Percentiles rank a stretch among this genome's conserved stretches.
Conservation (phyloP, 2,329 filamentous ascomycete species). For the Scedosporium dehoogii region DNA sequence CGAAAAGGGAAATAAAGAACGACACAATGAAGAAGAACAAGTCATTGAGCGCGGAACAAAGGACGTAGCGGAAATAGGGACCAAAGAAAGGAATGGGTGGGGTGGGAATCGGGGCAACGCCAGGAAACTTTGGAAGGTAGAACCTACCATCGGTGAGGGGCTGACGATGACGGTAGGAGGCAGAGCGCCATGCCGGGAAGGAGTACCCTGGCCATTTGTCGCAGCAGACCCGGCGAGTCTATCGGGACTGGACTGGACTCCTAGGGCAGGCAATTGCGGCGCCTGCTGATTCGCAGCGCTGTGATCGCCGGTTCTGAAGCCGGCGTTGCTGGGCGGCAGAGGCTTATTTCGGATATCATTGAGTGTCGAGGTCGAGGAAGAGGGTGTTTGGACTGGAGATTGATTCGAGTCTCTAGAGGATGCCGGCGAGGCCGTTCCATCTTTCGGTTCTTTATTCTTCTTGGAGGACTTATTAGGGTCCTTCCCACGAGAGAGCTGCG, state of each 20-base stretch:
- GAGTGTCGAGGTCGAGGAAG: slow-evolving; percentile 79
- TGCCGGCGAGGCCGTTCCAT: slow-evolving; percentile 71
- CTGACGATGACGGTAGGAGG: slow-evolving; percentile 90
- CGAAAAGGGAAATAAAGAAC: slow-evolving; percentile 1
- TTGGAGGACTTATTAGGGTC: slow-evolving; percentile 73
- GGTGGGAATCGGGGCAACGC: neutral
- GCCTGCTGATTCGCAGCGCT: slow-evolving; percentile 26
- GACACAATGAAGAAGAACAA: neutral
- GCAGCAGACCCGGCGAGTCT: slow-evolving; percentile 31
- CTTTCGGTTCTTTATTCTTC: slow-evolving; percentile 63
- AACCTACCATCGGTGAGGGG: slow-evolving; percentile 78
- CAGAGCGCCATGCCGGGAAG: slow-evolving; percentile 52
- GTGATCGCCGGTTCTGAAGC: slow-evolving; percentile 31
- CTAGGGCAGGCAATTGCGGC: slow-evolving; percentile 18
- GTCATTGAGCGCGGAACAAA: slow-evolving; percentile 2
- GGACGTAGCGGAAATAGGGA: neutral
- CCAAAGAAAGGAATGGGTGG: slow-evolving; percentile 2
- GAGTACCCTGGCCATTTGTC: slow-evolving; percentile 41
- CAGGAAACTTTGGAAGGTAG: slow-evolving; percentile 8
- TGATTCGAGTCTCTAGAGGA: slow-evolving; percentile 45
- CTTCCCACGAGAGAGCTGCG: slow-evolving; percentile 84
- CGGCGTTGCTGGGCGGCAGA: slow-evolving; percentile 46
- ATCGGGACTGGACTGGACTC: slow-evolving; percentile 24
- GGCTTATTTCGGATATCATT: slow-evolving; percentile 81
- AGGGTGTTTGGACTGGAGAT: slow-evolving; percentile 63